Evolutionary conservation across 371 early-diverging fungal species (phyloP), one percentile per base, ranked within the genome.

Genomic region (Furculomyces boomerangus): DNA sequence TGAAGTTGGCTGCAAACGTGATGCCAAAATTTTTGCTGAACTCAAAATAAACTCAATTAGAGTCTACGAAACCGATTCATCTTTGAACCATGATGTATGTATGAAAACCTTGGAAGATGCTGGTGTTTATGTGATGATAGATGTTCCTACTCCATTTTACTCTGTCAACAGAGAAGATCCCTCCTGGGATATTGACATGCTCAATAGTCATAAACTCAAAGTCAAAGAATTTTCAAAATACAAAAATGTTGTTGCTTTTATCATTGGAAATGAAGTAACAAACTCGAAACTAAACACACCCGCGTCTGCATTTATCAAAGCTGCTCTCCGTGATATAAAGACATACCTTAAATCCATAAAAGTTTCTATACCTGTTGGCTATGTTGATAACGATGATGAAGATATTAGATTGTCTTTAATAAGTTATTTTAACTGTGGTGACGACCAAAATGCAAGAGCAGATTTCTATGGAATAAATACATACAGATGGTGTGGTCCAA

Each of bases 251-350:
- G 59, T 80, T 18, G 87, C 72, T 2, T 88, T 84, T 67, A 69
- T 86, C 58, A 81, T 79, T 18, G 86, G 88, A 13, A 88, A 88
- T 62, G 88, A 86, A 64, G 87, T 84, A 8, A 76, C 83, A 29
- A 83, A 81, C 54, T 78, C 78, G 56, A 68, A 68, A 28, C 66
- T 71, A 20, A 80, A 79, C 14, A 84, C 84, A 1, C 60, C 65
- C 1, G 80, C 87, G 1, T 74, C 82, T 3, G 79, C 79, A 0
- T 81, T 74, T 58, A 84, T 86, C 58, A 81, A 81, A 54, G 87
- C 85, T 13, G 63, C 78, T 2, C 55, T 84, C 22, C 74, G 86
- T 30, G 88, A 88, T 55, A 71, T 77, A 30, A 86, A 84, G 60
- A 65, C 65, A 1, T 81, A 80, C 55, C 64, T 84, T 31, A 66